Percentiles rank a stretch among this genome's conserved stretches.
phyloP scores from a whole-genome alignment of 768 basidiomycete species.

The Suillus spraguei region DNA sequence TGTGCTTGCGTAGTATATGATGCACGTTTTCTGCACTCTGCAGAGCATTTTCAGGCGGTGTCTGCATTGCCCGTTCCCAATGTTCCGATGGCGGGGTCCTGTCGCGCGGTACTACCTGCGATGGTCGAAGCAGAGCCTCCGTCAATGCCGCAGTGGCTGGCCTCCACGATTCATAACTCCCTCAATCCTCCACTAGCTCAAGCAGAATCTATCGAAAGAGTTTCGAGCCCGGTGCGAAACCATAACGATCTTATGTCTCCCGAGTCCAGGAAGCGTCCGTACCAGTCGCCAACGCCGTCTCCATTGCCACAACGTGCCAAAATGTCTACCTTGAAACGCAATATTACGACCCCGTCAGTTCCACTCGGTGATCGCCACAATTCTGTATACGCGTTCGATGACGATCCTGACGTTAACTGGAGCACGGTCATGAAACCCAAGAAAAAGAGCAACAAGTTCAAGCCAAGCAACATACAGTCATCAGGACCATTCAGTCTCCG shows the following conservation, averaged over 20 bases:
- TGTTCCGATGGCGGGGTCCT: not conserved
- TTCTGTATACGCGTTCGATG: slow-evolving; percentile 25
- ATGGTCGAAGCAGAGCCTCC: not conserved
- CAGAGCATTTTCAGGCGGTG: not conserved
- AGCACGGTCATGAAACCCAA: slow-evolving; percentile 10
- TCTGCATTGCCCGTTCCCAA: not conserved
- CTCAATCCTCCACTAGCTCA: not conserved
- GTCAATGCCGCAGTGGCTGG: slow-evolving; percentile 12
- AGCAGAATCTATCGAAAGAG: not conserved
- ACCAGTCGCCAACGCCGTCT: slow-evolving; percentile 4
- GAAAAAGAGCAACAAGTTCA: slow-evolving; percentile 7
- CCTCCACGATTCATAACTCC: slow-evolving; percentile 9
- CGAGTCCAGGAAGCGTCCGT: not conserved
- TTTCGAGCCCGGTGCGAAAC: slow-evolving; percentile 9
- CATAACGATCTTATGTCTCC: not conserved
- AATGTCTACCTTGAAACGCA: slow-evolving; percentile 8
- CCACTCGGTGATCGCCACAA: not conserved
- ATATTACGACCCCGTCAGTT: not conserved
- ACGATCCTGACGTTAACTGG: slow-evolving; percentile 24
- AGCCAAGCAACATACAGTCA: slow-evolving; percentile 11
- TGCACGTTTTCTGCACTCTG: not conserved
- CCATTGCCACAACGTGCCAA: slow-evolving; percentile 11
- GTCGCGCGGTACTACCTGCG: not conserved
- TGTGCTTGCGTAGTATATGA: not conserved
- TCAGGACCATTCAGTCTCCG: slow-evolving; percentile 27